These are phyloP conservation scores for Gaultheria prostrata DNA, from an alignment of 148 eudicot species.

Conservation along the genomic window DNA sequence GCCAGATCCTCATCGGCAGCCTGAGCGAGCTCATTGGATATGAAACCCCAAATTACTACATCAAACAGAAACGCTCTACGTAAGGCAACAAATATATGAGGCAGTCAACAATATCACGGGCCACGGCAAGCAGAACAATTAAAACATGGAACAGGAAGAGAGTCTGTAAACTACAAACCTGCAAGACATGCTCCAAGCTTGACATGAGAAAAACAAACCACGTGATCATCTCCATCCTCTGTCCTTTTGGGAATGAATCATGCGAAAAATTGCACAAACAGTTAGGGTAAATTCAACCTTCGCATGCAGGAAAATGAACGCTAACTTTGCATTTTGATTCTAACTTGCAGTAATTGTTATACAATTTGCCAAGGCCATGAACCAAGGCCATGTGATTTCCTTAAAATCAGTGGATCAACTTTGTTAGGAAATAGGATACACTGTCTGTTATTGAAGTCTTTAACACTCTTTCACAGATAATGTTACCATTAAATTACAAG, in stretches of 20 bases:
- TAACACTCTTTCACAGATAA: background rate
- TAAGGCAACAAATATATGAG: background rate
- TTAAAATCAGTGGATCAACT: background rate
- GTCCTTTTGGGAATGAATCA: slow-evolving; percentile 16
- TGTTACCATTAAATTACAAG: background rate
- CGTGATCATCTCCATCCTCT: slow-evolving; percentile 56
- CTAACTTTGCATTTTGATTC: slow-evolving; percentile 12
- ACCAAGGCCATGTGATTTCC: background rate
- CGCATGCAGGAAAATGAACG: background rate
- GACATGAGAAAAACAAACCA: slow-evolving; percentile 63
- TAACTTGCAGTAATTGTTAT: background rate
- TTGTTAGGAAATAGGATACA: slow-evolving; percentile 5
- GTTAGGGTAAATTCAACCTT: background rate
- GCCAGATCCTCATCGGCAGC: slow-evolving; percentile 56
- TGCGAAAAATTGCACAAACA: background rate
- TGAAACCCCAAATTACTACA: slow-evolving; percentile 82
- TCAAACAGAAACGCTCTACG: slow-evolving; percentile 5
- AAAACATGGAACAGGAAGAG: slow-evolving; percentile 9
- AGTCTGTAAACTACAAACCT: slow-evolving; percentile 40
- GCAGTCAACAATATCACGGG: background rate
- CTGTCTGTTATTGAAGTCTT: background rate
- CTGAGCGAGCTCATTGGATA: slow-evolving; percentile 50
- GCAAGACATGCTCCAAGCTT: slow-evolving; percentile 80
- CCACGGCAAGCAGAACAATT: background rate
- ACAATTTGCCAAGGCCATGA: background rate